Percentiles rank a stretch among this genome's conserved stretches.
Conservation (phyloP, 2,329 filamentous ascomycete genomes). For the Exophiala calicioides region DNA sequence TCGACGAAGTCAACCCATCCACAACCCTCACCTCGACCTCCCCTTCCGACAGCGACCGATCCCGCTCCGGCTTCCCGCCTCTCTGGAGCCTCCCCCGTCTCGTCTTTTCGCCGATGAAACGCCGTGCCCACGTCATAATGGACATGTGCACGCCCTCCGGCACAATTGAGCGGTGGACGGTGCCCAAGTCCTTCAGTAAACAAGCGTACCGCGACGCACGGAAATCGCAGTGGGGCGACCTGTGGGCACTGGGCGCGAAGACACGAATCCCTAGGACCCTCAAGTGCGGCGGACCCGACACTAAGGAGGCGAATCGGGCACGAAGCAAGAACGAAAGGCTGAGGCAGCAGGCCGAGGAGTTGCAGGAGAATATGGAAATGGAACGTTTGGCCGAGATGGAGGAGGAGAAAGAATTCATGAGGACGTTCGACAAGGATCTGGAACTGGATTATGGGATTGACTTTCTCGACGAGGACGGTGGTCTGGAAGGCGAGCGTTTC, state of each 20-base stretch:
- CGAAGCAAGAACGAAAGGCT: constrained; percentile 15
- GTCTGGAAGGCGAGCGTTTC: too few species aligned
- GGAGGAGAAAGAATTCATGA: constrained; percentile 15
- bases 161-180: constrained; percentile 87
- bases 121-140: constrained; percentile 81
- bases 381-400: constrained; percentile 16
- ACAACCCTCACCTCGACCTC: constrained; percentile 10
- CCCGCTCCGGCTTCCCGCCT: constrained; percentile 49
- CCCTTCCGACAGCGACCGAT: constrained; percentile 28
- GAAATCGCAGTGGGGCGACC: constrained; percentile 86
- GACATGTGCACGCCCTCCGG: constrained; percentile 88
- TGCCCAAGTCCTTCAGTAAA: constrained; percentile 76
- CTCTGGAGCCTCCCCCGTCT: constrained; percentile 66
- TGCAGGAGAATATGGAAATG: constrained; percentile 20
- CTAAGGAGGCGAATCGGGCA: constrained; percentile 20
- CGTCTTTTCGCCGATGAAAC: constrained; percentile 80
- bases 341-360: constrained; percentile 18
- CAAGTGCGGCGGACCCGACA: constrained; percentile 39
- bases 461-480: too few species aligned
- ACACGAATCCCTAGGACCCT: constrained; percentile 66
- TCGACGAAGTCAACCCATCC: constrained; percentile 24
- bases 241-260: constrained; percentile 95
- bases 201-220: constrained; percentile 89
- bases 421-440: constrained; percentile 12
- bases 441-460: too few species aligned